Percentiles rank a stretch among this genome's conserved stretches.
Evolutionary conservation across 108 stramenopile genomes (phyloP).

Genomic region (Cyclotella atomus): DNA sequence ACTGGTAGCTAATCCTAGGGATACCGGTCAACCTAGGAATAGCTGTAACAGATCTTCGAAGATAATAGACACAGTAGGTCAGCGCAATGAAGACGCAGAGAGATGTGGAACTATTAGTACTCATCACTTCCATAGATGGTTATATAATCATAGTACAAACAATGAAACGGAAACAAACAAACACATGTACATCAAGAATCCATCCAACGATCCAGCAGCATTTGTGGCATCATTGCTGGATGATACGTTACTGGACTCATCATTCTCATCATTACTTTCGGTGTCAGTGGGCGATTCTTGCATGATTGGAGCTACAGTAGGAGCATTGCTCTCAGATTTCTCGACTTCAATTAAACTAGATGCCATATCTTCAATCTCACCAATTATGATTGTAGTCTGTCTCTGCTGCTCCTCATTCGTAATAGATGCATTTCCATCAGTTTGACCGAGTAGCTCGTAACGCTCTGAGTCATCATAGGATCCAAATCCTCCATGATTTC

Average conservation of each 20-base stretch:
- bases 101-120: too few relatives aligned
- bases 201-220: too few relatives aligned
- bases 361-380: neutral
- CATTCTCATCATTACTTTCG: neutral
- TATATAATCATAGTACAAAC: too few relatives aligned
- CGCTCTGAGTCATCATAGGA: constrained; percentile 30
- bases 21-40: too few relatives aligned
- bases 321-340: neutral
- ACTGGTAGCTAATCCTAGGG: too few relatives aligned
- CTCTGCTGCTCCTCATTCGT: constrained; percentile 16
- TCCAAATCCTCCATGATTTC: constrained; percentile 45
- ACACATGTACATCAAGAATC: too few relatives aligned
- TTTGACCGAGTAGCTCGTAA: constrained; percentile 18
- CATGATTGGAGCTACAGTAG: neutral
- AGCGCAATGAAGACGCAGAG: too few relatives aligned
- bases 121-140: too few relatives aligned
- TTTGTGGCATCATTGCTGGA: too few relatives aligned
- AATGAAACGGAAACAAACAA: too few relatives aligned
- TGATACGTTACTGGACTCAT: neutral
- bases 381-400: neutral
- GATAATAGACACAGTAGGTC: too few relatives aligned
- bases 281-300: neutral
- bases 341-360: neutral
- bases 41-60: too few relatives aligned
- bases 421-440: constrained; percentile 37